phyloP scores from a whole-genome alignment of 1,284 basidiomycete genomes.

The Apiotrichum mycotoxinovorans region DNA sequence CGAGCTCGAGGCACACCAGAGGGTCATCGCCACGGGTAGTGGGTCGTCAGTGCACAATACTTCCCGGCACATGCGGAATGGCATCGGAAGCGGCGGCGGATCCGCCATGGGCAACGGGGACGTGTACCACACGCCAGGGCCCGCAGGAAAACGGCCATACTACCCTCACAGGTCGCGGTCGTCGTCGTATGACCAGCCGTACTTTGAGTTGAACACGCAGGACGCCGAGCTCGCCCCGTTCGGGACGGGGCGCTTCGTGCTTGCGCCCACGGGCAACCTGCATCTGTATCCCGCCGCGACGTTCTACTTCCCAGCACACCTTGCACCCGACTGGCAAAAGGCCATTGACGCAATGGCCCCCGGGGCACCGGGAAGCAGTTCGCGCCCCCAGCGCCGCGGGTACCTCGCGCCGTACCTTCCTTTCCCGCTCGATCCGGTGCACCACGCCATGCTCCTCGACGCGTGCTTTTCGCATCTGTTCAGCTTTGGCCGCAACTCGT shows the following conservation, averaged over 20 bases:
- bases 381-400: constrained; percentile 10
- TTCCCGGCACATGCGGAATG: too few species aligned
- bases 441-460: constrained; percentile 20
- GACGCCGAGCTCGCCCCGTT: constrained; percentile 15
- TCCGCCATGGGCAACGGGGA: neutral
- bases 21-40: neutral
- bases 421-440: constrained; percentile 20
- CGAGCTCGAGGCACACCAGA: neutral
- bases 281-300: constrained; percentile 26
- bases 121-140: neutral
- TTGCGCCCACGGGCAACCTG: constrained; percentile 21
- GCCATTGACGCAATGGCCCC: constrained; percentile 16
- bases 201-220: neutral
- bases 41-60: neutral
- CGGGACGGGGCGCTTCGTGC: constrained; percentile 20
- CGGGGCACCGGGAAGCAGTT: neutral
- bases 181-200: neutral
- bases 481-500: constrained; percentile 20
- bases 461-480: constrained; percentile 19
- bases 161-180: neutral
- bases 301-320: constrained; percentile 25
- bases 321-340: constrained; percentile 23
- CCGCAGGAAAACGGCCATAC: neutral
- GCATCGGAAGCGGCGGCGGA: neutral
- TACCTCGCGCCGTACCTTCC: constrained; percentile 28